Evolutionary conservation across 371 early-diverging fungal species (phyloP), one percentile per base, ranked within the genome.

Genomic region (Chytridium lagenaria): DNA sequence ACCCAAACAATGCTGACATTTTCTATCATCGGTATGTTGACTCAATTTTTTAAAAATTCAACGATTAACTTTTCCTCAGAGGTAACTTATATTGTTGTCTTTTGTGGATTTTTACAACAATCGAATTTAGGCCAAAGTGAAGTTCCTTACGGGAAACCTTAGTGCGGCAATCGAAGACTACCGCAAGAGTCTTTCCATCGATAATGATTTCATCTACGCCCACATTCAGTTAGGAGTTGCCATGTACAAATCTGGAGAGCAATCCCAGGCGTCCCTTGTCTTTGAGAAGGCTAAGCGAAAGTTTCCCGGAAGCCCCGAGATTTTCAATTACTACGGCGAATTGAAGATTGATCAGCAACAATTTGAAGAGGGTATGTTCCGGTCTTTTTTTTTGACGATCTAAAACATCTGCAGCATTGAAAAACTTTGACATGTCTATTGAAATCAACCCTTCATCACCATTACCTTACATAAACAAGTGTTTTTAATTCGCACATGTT

Each of bases 261-360:
- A 92, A 31, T 80, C 85, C 16, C 87, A 85, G 2, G 91, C 95
- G 34, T 87, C 91, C 87, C 76, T 81, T 19, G 92, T 90, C 2
- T 97, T 98, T 84, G 88, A 90, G 78, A 89, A 90, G n/a, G 92
- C 94, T 0, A 80, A 89, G 72, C 85, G 87, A 77, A 87, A 89
- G 69, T 98, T 97, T 87, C 88, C 91, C 52, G 77, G 89, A 37
- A 89, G 91, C 49, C 90, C 93, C 40, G 98, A 98, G 78, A 92
- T 96, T 31, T 94, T 88, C 87, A 97, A 97, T 87, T 98, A 97
- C 84, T 94, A 95, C 71, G 98, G 96, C 78, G 98, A 98, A 84
- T 87, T 98, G 23, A 81, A 96, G 55, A 84, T 94, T 64, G 98
- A 98, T 74, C 92, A 93, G 78, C 92, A 93, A 77, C 86, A n/a